These are phyloP conservation scores for Sporodiniella umbellata DNA, from an alignment of 371 early-diverging fungal genomes.

Conservation along the genomic window DNA sequence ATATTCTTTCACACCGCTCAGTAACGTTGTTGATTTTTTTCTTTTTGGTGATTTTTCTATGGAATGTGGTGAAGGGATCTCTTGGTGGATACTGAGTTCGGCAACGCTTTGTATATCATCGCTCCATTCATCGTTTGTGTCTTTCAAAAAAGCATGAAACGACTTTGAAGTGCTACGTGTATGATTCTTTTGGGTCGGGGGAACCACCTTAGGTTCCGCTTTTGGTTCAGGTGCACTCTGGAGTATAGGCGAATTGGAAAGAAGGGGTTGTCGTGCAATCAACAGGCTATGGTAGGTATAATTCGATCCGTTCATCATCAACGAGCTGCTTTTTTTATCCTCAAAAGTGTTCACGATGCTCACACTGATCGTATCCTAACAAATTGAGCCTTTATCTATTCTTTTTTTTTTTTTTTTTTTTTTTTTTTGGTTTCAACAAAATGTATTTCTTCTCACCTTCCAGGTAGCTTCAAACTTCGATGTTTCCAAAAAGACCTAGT, in stretches of 20 bases:
- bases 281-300: constrained; percentile 43
- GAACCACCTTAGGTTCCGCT: constrained; percentile 1
- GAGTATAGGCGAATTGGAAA: constrained; percentile 15
- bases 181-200: constrained; percentile 25
- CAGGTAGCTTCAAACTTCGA: constrained; percentile 40
- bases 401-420: neutral
- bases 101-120: constrained; percentile 29
- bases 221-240: constrained; percentile 5
- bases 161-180: constrained; percentile 38
- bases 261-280: constrained; percentile 2
- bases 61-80: neutral
- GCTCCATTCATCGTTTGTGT: constrained; percentile 56
- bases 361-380: constrained; percentile 21
- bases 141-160: constrained; percentile 45
- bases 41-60: neutral
- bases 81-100: neutral
- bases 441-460: constrained; percentile 30
- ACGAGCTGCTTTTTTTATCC: neutral
- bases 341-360: constrained; percentile 20
- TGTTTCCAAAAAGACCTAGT: constrained; percentile 48
- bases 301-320: constrained; percentile 39
- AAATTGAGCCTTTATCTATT: no score
- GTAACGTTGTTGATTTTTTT: constrained; percentile 7
- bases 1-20: constrained; percentile 20
- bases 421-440: constrained; percentile 1